Evolutionary conservation across 495 filamentous ascomycete species (phyloP).

Genomic region (Penicillium parvum): DNA sequence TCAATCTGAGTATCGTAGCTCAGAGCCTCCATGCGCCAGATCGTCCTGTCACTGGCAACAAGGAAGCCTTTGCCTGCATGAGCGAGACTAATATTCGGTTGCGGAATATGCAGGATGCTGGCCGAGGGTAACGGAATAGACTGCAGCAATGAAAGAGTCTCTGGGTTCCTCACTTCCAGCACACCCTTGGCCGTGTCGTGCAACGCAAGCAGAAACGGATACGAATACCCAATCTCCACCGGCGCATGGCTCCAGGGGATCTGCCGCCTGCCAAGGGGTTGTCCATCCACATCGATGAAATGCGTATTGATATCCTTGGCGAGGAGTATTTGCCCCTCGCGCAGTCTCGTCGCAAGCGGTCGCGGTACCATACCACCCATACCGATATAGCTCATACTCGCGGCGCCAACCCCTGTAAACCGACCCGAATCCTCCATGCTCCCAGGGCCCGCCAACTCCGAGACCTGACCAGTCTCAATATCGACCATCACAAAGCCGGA

Average conservation of each 20-base stretch:
- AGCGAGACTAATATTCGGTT: slow-evolving; percentile 84
- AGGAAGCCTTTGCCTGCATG: slow-evolving; percentile 95
- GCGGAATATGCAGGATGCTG: slow-evolving; percentile 82
- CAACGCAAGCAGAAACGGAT: slow-evolving; percentile 88
- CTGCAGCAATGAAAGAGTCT: slow-evolving; percentile 83
- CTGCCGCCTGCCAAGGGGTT: slow-evolving; percentile 76
- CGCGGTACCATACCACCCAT: slow-evolving; percentile 87
- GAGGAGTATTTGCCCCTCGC: slow-evolving; percentile 78
- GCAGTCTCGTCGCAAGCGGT: slow-evolving; percentile 76
- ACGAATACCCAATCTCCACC: slow-evolving; percentile 88
- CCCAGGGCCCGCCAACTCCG: slow-evolving; percentile 76
- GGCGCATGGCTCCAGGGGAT: slow-evolving; percentile 88
- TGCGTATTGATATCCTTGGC: slow-evolving; percentile 95
- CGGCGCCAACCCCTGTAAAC: slow-evolving; percentile 63
- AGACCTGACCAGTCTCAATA: slow-evolving; percentile 62
- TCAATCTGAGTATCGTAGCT: slow-evolving; percentile 92
- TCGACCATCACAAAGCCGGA: slow-evolving; percentile 86
- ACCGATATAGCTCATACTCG: slow-evolving; percentile 92
- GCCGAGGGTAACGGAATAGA: slow-evolving; percentile 76
- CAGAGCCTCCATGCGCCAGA: slow-evolving; percentile 95
- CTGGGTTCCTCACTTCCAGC: slow-evolving; percentile 88
- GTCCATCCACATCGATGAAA: slow-evolving; percentile 81
- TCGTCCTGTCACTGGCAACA: slow-evolving; percentile 77
- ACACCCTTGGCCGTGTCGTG: slow-evolving; percentile 79
- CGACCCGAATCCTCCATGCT: slow-evolving; percentile 62